Conservation (phyloP, 768 basidiomycete genomes). For the Trametes elegans region DNA sequence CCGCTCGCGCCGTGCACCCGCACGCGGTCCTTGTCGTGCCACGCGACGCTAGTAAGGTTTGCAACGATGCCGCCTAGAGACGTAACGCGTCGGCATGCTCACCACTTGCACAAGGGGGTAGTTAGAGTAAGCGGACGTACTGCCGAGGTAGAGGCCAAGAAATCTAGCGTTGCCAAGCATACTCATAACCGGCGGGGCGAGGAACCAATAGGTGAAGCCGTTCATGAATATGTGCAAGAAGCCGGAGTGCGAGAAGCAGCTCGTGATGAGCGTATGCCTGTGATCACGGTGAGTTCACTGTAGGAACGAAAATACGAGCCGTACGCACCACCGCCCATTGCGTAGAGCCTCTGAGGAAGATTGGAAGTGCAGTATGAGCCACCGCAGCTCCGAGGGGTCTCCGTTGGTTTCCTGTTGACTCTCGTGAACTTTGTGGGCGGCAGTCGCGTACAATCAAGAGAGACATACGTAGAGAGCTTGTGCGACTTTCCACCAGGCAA, state of each 20-base stretch:
- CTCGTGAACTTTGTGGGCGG: too few relatives aligned
- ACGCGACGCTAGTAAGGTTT: conserved; percentile 48
- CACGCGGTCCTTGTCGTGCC: conserved; percentile 40
- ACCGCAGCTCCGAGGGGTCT: too few relatives aligned
- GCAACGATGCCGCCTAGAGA: conserved; percentile 60
- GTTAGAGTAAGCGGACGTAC: conserved; percentile 35
- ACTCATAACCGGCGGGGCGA: conserved; percentile 61
- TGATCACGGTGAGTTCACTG: background rate
- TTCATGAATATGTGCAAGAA: conserved; percentile 69
- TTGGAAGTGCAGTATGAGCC: conserved; percentile 55
- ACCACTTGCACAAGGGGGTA: too few relatives aligned
- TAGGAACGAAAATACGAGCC: too few relatives aligned
- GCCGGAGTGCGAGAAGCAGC: conserved; percentile 67
- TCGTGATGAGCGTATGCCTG: conserved; percentile 76
- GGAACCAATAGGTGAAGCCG: conserved; percentile 74
- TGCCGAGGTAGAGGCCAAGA: conserved; percentile 69
- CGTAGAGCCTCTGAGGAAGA: conserved; percentile 57
- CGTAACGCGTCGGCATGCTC: too few relatives aligned
- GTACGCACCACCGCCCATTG: conserved; percentile 61
- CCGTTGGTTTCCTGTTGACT: conserved; percentile 29
- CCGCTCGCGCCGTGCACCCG: conserved; percentile 70
- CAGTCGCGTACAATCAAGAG: too few relatives aligned
- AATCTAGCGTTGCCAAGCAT: conserved; percentile 68
- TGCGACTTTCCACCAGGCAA: conserved; percentile 51
- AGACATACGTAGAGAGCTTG: conserved; percentile 23